Evolutionary conservation across 257 asterid genomes (phyloP), one percentile per base, ranked within the genome.

Genomic region (Capsicum chinense): DNA sequence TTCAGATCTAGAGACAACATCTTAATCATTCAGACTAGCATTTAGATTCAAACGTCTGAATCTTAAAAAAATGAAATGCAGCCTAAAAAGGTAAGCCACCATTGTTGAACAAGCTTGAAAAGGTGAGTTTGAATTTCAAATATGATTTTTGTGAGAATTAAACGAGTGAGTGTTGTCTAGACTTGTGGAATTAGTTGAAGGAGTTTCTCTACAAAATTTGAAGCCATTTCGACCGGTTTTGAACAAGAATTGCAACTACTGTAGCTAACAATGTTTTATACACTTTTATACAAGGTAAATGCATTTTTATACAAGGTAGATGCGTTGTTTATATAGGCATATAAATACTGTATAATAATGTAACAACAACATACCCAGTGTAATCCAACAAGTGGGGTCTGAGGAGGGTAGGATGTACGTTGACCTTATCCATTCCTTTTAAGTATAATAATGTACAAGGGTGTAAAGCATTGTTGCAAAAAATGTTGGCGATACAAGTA

Each of bases 131-230:
- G 3, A 66, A 12, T 33, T 66, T 66, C 71, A 66, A 66, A 26
- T 26, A 33, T 66, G 73, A 66, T 66, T 66, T 26, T 33, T 16
- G 9, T 67, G 74, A 67, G 74, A 26, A 26, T 26, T 26, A 26
- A 26, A 26, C 33, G 33, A 26, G 33, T 26, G 33, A 26, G 50
- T 67, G 50, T 67, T 67, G 19, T 67, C n/a, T 67, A 67, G 74
- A 67, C 74, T 67, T 67, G 50, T 67, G 50, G 74, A 67, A 39
- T 67, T 67, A 35, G 74, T 35, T 9, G 47, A 66, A 33, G 73
- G 74, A 67, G 74, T 13, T 63, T 26, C 42, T 63, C 16, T 63
- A 63, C 42, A 26, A 64, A 67, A 13, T 67, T 35, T 35, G 21
- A 67, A 37, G 74, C 47, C 74, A 67, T 35, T 35, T 67, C 5